These are phyloP conservation scores for Sungouiozyma ichnusensis DNA, from an alignment of 805 yeast species.

Conservation along the genomic window DNA sequence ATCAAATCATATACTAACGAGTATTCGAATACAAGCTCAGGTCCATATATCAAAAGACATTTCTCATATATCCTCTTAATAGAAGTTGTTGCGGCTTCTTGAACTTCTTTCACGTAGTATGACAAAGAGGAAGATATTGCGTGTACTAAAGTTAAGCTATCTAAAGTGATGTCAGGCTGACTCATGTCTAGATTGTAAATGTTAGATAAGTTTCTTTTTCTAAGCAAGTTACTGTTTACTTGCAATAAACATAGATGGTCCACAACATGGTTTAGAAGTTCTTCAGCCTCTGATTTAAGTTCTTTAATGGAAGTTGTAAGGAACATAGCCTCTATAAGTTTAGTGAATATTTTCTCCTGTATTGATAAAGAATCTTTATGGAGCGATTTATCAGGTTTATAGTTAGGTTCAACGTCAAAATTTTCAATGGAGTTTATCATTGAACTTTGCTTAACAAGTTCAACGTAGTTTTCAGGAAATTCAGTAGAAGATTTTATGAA, in stretches of 20 bases:
- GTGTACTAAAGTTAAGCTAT: conserved; percentile 58
- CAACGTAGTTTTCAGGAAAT: conserved; percentile 33
- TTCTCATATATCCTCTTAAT: conserved; percentile 52
- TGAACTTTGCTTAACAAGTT: conserved; percentile 41
- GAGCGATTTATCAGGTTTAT: conserved; percentile 32
- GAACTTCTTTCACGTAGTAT: conserved; percentile 59
- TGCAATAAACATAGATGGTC: conserved; percentile 74
- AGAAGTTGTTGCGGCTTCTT: conserved; percentile 59
- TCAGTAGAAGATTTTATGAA: conserved; percentile 39
- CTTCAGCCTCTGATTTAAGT: conserved; percentile 54
- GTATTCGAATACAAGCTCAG: conserved; percentile 55
- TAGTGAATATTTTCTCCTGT: conserved; percentile 56
- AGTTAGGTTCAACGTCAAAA: conserved; percentile 28
- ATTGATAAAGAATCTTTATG: conserved; percentile 42
- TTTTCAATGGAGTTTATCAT: conserved; percentile 27
- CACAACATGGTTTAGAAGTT: conserved; percentile 53
- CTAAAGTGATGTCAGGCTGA: conserved; percentile 64
- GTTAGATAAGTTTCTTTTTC: conserved; percentile 55
- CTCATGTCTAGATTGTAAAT: conserved; percentile 66
- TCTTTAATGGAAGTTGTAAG: conserved; percentile 69
- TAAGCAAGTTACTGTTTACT: conserved; percentile 60
- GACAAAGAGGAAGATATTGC: conserved; percentile 76
- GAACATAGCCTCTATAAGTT: conserved; percentile 60
- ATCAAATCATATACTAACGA: conserved; percentile 69
- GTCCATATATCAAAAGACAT: conserved; percentile 59